Conservation (phyloP, 148 eudicot species). For the Cornus controversa region DNA sequence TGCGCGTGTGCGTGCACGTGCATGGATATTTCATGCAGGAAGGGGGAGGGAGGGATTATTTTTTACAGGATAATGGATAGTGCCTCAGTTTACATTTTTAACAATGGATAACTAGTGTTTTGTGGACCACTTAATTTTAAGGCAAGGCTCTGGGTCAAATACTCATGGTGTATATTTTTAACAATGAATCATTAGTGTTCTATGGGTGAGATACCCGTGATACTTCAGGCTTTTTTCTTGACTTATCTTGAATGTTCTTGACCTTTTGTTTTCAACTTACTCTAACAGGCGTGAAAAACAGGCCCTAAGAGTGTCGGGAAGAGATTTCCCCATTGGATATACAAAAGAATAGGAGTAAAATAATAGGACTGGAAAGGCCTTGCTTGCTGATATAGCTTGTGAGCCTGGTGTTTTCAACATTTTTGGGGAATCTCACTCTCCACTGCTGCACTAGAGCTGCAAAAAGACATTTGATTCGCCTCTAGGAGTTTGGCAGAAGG, state of each 20-base stretch:
- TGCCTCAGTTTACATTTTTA: not conserved
- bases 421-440: not conserved
- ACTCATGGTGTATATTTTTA: not conserved
- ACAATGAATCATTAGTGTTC: not conserved
- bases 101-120: not conserved
- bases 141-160: not conserved
- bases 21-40: not conserved
- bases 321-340: not conserved
- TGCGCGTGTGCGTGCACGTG: too few relatives aligned
- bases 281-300: slow-evolving; percentile 29
- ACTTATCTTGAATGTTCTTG: not conserved
- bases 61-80: not conserved
- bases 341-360: not conserved
- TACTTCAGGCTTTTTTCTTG: not conserved
- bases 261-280: not conserved
- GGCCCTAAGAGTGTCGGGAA: not conserved
- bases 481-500: slow-evolving; percentile 16
- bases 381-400: not conserved
- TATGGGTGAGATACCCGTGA: not conserved
- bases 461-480: not conserved
- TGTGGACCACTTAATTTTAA: not conserved
- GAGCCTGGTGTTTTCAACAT: slow-evolving; percentile 10
- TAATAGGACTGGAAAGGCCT: not conserved
- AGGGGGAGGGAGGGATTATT: too few relatives aligned
- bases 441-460: slow-evolving; percentile 3